Percentiles rank a stretch among this genome's conserved stretches.
phyloP scores from a whole-genome alignment of 2,329 filamentous ascomycete species.

The Nemania bipapillata region DNA sequence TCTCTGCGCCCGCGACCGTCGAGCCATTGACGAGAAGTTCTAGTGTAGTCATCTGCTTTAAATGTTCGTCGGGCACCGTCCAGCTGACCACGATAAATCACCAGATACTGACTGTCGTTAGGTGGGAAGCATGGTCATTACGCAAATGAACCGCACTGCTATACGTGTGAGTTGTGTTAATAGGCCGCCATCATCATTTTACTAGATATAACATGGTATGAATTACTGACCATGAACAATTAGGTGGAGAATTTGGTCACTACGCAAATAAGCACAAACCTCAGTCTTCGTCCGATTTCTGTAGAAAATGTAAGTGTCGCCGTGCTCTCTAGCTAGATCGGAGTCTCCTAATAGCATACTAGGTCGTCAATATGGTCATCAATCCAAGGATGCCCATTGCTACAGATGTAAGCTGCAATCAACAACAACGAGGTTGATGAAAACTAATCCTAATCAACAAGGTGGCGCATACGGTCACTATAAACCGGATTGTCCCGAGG shows the following conservation, averaged over 20 bases:
- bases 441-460: neutral
- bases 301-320: neutral
- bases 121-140: conserved; percentile 1
- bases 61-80: neutral
- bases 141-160: neutral
- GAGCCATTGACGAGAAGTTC: neutral
- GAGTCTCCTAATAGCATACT: neutral
- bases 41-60: neutral
- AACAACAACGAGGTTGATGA: neutral
- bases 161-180: neutral
- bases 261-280: neutral
- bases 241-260: conserved; percentile 1
- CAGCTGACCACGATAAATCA: neutral
- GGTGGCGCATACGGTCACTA: conserved; percentile 5
- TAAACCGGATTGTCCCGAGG: neutral
- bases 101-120: neutral
- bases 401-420: neutral
- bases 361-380: conserved; percentile 6
- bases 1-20: neutral
- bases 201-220: neutral
- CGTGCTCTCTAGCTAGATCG: no score
- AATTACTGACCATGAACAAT: neutral
- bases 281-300: neutral
- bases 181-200: no score
- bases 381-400: conserved; percentile 1